Conservation (phyloP, 768 basidiomycete genomes). For the Sistotremastrum niveocremeum region DNA sequence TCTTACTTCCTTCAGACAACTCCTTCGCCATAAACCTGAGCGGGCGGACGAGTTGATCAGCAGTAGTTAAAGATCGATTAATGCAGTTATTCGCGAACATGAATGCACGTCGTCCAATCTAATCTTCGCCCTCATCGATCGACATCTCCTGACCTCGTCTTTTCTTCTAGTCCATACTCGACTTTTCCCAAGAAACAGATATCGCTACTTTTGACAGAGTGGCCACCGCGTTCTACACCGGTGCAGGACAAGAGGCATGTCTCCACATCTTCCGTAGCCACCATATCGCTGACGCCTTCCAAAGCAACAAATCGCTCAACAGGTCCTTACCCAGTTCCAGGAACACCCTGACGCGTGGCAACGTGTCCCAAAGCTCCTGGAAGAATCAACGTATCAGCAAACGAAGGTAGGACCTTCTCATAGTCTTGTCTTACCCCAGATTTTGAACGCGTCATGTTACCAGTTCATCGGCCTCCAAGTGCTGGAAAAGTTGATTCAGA, state of each 20-base stretch:
- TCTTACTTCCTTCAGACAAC: not conserved
- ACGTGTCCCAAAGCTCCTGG: constrained; percentile 86
- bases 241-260: constrained; percentile 68
- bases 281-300: constrained; percentile 5
- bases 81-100: no score
- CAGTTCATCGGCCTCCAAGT: constrained; percentile 97
- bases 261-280: constrained; percentile 4
- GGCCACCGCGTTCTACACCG: constrained; percentile 83
- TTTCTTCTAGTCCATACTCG: constrained; percentile 59
- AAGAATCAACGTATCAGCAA: constrained; percentile 72
- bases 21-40: no score
- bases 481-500: constrained; percentile 87
- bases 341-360: constrained; percentile 97
- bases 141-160: not conserved
- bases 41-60: no score
- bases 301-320: constrained; percentile 93
- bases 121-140: not conserved
- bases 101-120: not conserved
- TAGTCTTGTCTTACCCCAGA: not conserved
- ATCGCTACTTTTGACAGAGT: constrained; percentile 86
- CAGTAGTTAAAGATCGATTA: no score
- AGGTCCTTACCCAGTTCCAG: constrained; percentile 88
- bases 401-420: constrained; percentile 44
- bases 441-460: constrained; percentile 1
- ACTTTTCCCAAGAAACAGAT: constrained; percentile 83